Evolutionary conservation across 345 rosid genomes (phyloP).

Genomic region (Gossypium australe): DNA sequence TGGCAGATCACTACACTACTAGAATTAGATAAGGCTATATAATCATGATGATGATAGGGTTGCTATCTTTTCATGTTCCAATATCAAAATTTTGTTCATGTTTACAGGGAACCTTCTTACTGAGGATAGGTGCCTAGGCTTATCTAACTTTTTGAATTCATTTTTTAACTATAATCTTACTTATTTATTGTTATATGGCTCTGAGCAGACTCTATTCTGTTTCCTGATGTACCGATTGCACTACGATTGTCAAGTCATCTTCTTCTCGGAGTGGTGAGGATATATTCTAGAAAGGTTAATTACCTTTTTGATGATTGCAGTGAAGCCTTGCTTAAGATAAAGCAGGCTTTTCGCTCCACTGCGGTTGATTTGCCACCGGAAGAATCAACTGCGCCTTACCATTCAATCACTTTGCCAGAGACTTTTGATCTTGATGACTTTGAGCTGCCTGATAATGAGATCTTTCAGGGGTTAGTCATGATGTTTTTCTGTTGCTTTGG

Average conservation of each 20-base stretch:
- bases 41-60: neutral
- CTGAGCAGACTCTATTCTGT: slow-evolving; percentile 86
- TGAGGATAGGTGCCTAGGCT: neutral
- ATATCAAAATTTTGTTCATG: neutral
- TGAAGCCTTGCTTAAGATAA: slow-evolving; percentile 93
- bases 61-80: neutral
- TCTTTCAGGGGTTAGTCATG: slow-evolving; percentile 78
- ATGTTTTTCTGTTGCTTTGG: slow-evolving; percentile 6
- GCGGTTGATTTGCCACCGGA: slow-evolving; percentile 98
- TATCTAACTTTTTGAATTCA: neutral
- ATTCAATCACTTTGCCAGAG: slow-evolving; percentile 98
- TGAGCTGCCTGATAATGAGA: slow-evolving; percentile 96
- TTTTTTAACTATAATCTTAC: slow-evolving; percentile 16
- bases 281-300: slow-evolving; percentile 92
- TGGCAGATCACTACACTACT: neutral
- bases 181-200: slow-evolving; percentile 28
- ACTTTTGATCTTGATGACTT: slow-evolving; percentile 99
- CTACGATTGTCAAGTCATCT: slow-evolving; percentile 89
- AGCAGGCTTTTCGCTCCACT: slow-evolving; percentile 98
- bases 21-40: neutral
- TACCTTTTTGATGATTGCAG: slow-evolving; percentile 99
- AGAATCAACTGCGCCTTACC: slow-evolving; percentile 97
- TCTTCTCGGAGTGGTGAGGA: slow-evolving; percentile 98
- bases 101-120: neutral
- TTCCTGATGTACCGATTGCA: slow-evolving; percentile 97